Evolutionary conservation across 352 stramenopile genomes (phyloP).

Genomic region (Pythium sp.): DNA sequence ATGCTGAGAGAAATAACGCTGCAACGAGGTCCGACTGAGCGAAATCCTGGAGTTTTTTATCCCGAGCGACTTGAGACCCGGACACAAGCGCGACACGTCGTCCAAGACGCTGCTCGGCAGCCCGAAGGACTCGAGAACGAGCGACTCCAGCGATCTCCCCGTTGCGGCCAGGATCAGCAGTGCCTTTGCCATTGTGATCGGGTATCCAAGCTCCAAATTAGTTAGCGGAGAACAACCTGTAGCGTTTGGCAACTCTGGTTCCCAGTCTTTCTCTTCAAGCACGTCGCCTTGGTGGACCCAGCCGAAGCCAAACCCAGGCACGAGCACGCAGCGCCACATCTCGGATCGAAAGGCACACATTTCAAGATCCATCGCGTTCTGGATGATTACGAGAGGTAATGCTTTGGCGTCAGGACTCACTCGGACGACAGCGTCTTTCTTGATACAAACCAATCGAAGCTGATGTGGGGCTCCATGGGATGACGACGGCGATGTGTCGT

Average conservation of each 20-base stretch:
- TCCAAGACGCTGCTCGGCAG: constrained; percentile 1
- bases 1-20: constrained; percentile 2
- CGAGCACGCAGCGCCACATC: constrained; percentile 4
- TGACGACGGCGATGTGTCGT: not conserved
- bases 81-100: constrained; percentile 1
- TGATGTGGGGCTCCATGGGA: not conserved
- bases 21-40: not conserved
- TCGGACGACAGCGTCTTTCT: not conserved
- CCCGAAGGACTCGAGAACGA: constrained; percentile 2
- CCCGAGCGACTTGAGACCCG: constrained; percentile 5
- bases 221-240: not conserved
- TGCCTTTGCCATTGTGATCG: constrained; percentile 1
- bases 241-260: not conserved
- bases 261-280: not conserved
- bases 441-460: not conserved
- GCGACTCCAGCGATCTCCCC: constrained; percentile 4
- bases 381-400: not conserved
- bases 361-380: not conserved
- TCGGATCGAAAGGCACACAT: not conserved
- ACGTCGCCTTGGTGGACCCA: constrained; percentile 7
- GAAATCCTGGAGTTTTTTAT: constrained; percentile 8
- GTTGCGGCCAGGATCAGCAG: not conserved
- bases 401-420: not conserved
- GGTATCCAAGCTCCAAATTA: constrained; percentile 1
- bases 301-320: constrained; percentile 9